Evolutionary conservation across 1,284 basidiomycete species (phyloP).

Genomic region (Ceratobasidium sp.): DNA sequence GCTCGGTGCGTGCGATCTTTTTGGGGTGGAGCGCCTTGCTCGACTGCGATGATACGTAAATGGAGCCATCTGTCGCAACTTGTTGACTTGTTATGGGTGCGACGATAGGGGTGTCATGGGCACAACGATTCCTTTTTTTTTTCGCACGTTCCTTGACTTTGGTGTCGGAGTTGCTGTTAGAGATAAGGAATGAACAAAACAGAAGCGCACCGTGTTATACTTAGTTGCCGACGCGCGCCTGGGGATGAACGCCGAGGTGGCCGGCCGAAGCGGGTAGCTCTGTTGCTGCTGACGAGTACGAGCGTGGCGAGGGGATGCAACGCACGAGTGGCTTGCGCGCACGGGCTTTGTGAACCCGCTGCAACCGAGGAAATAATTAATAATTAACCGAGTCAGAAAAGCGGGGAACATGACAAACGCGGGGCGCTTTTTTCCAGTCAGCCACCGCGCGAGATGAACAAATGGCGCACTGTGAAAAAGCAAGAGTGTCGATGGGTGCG

Average conservation of each 20-base stretch:
- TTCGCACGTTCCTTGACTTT: constrained; percentile 17
- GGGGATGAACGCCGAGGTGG: constrained; percentile 16
- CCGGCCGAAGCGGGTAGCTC: not conserved
- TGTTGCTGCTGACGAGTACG: not conserved
- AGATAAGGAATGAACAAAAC: constrained; percentile 15
- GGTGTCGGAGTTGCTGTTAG: constrained; percentile 30
- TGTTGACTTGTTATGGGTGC: not conserved
- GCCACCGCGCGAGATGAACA: constrained; percentile 2
- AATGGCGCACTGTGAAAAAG: no score
- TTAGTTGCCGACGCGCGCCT: constrained; percentile 31
- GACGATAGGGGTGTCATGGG: not conserved
- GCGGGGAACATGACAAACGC: not conserved
- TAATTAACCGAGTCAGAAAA: constrained; percentile 22
- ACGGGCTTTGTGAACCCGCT: not conserved
- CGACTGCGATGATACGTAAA: constrained; percentile 26
- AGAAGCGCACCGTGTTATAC: constrained; percentile 3
- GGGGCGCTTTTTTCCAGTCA: constrained; percentile 6
- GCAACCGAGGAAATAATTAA: not conserved
- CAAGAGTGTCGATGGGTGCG: not conserved
- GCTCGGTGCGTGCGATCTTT: constrained; percentile 19
- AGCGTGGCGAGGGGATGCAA: not conserved
- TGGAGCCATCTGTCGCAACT: not conserved
- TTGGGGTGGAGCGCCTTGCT: constrained; percentile 16
- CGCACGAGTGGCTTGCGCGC: not conserved
- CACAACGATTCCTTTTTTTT: not conserved